Base-by-base conservation (phyloP, 805 yeast genomes). In the Saccharomycopsis fibuligera region DNA sequence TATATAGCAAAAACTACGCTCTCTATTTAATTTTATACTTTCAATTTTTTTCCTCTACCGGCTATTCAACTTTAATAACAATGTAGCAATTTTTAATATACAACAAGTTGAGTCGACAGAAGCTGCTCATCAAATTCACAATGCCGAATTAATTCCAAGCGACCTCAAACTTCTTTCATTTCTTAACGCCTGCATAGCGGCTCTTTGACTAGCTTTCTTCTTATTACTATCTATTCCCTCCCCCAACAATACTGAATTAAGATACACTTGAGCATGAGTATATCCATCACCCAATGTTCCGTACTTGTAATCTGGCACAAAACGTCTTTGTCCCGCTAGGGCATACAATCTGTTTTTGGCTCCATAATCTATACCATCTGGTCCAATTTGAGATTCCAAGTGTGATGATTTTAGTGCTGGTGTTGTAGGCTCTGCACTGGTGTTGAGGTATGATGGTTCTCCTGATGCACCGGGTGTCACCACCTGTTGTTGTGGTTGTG, bases 171-270 rank as follows among this genome's bases (percentile, higher is more conserved):
- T 17, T 17, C 37, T 25, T n/a, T 5, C 21, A 37, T 45, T 30
- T 12, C 21, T 17, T 17, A 48, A 38, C 5, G 51, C 51, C 36
- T 35, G 21, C 30, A 44, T 41, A 12, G 51, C 51, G 1, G 51
- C 51, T 19, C 40, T 35, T 22, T 48, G 47, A 16, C 51, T 43
- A 19, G 48, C 47, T 19, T 41, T 21, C 21, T 47, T 47, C 25
- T 47, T 47, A 22, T 35, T 47, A 16, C 35, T 24, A 16, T 35
- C 46, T 3, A 47, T 31, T 1, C 46, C 50, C 23, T 42, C 39
- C 9, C 46, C 45, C 5, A 47, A 17, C 22, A 25, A 16, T 5
- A 35, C n/a, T n/a, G 33, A 24, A 21, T 42, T 36, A 2, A 47
- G 30, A 29, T 22, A 41, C 14, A 47, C 45, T 12, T 41, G 12